Conservation (phyloP, 352 stramenopile genomes). For the Aphanomyces stellatus region DNA sequence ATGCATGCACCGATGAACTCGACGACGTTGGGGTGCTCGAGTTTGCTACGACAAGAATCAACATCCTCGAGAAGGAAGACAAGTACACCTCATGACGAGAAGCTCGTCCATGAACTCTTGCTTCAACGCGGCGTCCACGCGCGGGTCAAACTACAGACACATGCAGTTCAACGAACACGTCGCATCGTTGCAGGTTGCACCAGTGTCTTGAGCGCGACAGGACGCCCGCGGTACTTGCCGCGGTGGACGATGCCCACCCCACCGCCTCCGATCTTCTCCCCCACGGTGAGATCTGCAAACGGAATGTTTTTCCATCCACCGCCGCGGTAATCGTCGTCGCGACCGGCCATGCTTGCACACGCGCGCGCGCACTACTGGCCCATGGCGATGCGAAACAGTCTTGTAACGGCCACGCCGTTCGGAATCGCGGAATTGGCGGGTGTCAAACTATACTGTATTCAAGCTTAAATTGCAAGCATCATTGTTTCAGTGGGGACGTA, state of each 20-base stretch:
- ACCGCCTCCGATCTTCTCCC: conserved; percentile 79
- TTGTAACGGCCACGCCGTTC: neutral
- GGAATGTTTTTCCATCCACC: conserved; percentile 62
- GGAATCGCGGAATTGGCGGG: neutral
- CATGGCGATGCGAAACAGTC: too few relatives aligned
- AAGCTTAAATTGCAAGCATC: neutral
- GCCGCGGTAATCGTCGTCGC: conserved; percentile 3
- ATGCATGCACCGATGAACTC: conserved; percentile 43
- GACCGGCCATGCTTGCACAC: neutral
- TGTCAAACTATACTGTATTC: neutral
- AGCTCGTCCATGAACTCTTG: conserved; percentile 91
- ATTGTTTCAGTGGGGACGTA: too few relatives aligned
- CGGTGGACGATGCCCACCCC: conserved; percentile 86
- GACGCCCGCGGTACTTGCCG: conserved; percentile 55
- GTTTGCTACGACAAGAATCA: conserved; percentile 7
- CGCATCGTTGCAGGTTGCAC: conserved; percentile 27
- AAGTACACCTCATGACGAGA: conserved; percentile 76
- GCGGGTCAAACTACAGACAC: conserved; percentile 64
- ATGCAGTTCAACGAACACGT: neutral
- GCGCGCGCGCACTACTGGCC: too few relatives aligned
- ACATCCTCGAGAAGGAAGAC: conserved; percentile 7
- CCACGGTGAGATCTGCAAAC: conserved; percentile 73
- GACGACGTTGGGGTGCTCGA: conserved; percentile 52
- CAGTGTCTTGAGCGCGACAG: conserved; percentile 84
- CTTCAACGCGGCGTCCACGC: conserved; percentile 77